Evolutionary conservation across 2,329 filamentous ascomycete genomes (phyloP).

Genomic region (Scleromitrula shiraiana): DNA sequence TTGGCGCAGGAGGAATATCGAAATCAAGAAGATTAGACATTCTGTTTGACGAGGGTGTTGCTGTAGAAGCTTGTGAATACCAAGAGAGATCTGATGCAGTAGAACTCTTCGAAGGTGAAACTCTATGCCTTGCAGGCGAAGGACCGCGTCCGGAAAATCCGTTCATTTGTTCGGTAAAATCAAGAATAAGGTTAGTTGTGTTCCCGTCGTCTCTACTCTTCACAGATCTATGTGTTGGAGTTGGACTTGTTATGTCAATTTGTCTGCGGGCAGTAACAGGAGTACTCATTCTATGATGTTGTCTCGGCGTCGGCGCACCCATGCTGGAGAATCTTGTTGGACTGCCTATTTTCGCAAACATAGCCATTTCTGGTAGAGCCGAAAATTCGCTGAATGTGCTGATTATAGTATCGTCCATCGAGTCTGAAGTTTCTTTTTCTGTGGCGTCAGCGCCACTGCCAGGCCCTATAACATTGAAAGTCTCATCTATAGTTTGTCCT

Average conservation of each 20-base stretch:
- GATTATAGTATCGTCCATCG: slow-evolving; percentile 31
- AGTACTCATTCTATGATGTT: slow-evolving; percentile 20
- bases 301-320: slow-evolving; percentile 31
- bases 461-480: slow-evolving; percentile 24
- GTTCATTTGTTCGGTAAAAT: slow-evolving; percentile 77
- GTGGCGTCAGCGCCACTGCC: slow-evolving; percentile 27
- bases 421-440: slow-evolving; percentile 8
- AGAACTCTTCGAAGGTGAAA: slow-evolving; percentile 37
- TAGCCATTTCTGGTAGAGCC: slow-evolving; percentile 78
- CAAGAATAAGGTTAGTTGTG: slow-evolving; percentile 72
- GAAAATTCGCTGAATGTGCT: slow-evolving; percentile 70
- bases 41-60: slow-evolving; percentile 23
- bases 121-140: slow-evolving; percentile 44
- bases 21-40: slow-evolving; percentile 75
- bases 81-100: slow-evolving; percentile 21
- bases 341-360: slow-evolving; percentile 66
- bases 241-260: slow-evolving; percentile 17
- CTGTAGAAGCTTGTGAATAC: slow-evolving; percentile 8
- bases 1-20: slow-evolving; percentile 88
- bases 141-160: slow-evolving; percentile 37
- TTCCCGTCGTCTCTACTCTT: slow-evolving; percentile 35
- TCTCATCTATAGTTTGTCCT: slow-evolving; percentile 21
- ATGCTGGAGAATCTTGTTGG: slow-evolving; percentile 44
- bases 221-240: slow-evolving; percentile 29
- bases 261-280: slow-evolving; percentile 25